These are phyloP conservation scores for Francoa sonchifolia DNA, from an alignment of 441 rosid species.

Conservation along the genomic window DNA sequence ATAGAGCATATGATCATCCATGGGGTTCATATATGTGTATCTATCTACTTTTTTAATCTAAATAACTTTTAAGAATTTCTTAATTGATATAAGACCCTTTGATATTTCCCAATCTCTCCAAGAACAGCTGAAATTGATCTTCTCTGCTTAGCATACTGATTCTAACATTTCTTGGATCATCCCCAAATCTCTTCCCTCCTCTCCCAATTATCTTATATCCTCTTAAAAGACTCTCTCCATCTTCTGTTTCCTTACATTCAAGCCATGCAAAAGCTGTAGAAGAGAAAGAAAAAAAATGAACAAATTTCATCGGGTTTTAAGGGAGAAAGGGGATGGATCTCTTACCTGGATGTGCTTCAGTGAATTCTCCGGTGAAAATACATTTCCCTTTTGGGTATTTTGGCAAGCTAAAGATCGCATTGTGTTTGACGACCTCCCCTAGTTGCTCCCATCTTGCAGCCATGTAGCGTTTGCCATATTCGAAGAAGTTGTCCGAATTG, in stretches of 20 bases:
- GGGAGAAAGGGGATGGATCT: not conserved
- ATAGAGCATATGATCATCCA: not conserved
- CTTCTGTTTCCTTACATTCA: constrained; percentile 38
- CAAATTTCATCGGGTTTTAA: not conserved
- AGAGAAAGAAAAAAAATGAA: not conserved
- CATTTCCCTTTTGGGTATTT: constrained; percentile 40
- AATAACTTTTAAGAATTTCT: not conserved
- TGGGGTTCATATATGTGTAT: no score
- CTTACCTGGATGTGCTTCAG: constrained; percentile 40
- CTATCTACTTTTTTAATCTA: not conserved
- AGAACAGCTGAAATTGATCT: constrained; percentile 33
- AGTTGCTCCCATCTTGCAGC: constrained; percentile 53
- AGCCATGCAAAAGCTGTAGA: constrained; percentile 72
- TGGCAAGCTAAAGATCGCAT: constrained; percentile 31
- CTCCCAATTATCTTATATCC: constrained; percentile 38
- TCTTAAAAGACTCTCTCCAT: constrained; percentile 30
- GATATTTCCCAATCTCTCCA: constrained; percentile 54
- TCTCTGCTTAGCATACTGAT: constrained; percentile 61
- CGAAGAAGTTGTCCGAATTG: constrained; percentile 40
- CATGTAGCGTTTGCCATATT: constrained; percentile 34
- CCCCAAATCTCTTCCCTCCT: constrained; percentile 52
- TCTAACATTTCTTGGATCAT: constrained; percentile 30
- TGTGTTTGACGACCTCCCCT: constrained; percentile 27
- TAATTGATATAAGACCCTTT: not conserved
- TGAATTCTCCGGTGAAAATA: constrained; percentile 32